These are phyloP conservation scores for Sarcodon aspratus DNA, from an alignment of 768 basidiomycete species.

Conservation along the genomic window DNA sequence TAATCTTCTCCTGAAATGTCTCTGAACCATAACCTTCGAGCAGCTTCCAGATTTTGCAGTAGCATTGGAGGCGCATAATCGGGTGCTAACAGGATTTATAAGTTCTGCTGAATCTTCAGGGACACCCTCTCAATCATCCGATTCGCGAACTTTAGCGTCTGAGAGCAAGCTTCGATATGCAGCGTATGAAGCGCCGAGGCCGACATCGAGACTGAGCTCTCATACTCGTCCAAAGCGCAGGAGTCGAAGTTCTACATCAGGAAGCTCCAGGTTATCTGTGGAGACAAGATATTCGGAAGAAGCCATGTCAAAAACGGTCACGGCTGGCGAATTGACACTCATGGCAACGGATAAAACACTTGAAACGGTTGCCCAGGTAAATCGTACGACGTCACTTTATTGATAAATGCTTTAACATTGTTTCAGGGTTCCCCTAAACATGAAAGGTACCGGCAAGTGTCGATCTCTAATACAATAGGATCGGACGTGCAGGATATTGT, in stretches of 20 bases:
- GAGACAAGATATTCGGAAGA: slow-evolving; percentile 13
- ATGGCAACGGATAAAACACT: slow-evolving; percentile 19
- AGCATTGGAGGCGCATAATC: slow-evolving; percentile 28
- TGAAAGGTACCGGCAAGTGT: slow-evolving; percentile 3
- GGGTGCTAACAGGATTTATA: neutral
- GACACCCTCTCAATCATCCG: slow-evolving; percentile 8
- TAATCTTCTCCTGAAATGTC: neutral
- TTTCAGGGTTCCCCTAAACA: slow-evolving; percentile 5
- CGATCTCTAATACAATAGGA: slow-evolving; percentile 9
- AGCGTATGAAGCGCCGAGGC: slow-evolving; percentile 56
- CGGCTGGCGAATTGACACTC: slow-evolving; percentile 36
- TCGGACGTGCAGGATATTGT: slow-evolving; percentile 1
- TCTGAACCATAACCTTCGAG: neutral
- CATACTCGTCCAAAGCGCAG: slow-evolving; percentile 22
- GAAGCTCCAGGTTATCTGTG: slow-evolving; percentile 4
- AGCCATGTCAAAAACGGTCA: slow-evolving; percentile 16
- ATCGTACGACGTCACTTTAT: neutral
- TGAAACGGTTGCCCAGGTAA: slow-evolving; percentile 18
- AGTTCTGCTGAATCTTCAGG: slow-evolving; percentile 8
- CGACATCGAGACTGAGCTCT: slow-evolving; percentile 25
- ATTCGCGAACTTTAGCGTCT: slow-evolving; percentile 11
- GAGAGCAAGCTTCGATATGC: slow-evolving; percentile 50
- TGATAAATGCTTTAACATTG: slow-evolving; percentile 7
- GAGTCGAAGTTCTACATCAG: slow-evolving; percentile 20
- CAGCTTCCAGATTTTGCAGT: slow-evolving; percentile 66